Percentiles rank a stretch among this genome's conserved stretches.
Evolutionary conservation across 768 basidiomycete species (phyloP).

Genomic region (Podaxis sp.): DNA sequence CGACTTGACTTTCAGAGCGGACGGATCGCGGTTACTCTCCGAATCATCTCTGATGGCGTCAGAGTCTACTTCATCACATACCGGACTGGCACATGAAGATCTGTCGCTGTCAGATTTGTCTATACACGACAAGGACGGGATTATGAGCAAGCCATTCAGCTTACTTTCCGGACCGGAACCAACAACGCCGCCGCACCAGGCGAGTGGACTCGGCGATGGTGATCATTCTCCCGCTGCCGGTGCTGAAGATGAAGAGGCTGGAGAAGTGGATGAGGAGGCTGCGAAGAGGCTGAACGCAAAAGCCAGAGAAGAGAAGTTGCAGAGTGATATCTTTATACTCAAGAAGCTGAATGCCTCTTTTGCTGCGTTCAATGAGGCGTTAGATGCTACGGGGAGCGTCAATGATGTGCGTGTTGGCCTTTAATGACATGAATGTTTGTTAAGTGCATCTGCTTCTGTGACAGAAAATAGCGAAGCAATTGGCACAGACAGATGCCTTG

Average conservation of each 20-base stretch:
- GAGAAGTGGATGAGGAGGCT: conserved; percentile 4
- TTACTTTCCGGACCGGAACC: conserved; percentile 23
- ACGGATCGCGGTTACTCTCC: conserved; percentile 36
- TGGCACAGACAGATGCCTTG: conserved; percentile 70
- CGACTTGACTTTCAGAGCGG: conserved; percentile 15
- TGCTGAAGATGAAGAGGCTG: neutral
- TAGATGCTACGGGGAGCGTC: conserved; percentile 60
- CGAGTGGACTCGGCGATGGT: neutral
- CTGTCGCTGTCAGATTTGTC: conserved; percentile 59
- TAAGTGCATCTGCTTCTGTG: neutral
- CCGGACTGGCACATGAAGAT: conserved; percentile 46
- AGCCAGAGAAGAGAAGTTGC: conserved; percentile 65
- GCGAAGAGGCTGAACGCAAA: conserved; percentile 11
- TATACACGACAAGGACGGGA: conserved; percentile 30
- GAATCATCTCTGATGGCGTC: conserved; percentile 34
- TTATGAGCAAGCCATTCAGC: conserved; percentile 25
- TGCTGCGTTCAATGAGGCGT: conserved; percentile 63
- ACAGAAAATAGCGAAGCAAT: conserved; percentile 63
- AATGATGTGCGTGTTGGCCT: conserved; percentile 53
- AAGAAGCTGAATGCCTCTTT: conserved; percentile 73
- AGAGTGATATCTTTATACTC: conserved; percentile 69
- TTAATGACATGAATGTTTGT: neutral
- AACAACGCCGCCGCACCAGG: conserved; percentile 16
- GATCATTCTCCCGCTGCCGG: neutral
- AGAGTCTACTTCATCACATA: conserved; percentile 27